These are phyloP conservation scores for Periconia sp. DNA, from an alignment of 2,329 filamentous ascomycete genomes.

Conservation along the genomic window DNA sequence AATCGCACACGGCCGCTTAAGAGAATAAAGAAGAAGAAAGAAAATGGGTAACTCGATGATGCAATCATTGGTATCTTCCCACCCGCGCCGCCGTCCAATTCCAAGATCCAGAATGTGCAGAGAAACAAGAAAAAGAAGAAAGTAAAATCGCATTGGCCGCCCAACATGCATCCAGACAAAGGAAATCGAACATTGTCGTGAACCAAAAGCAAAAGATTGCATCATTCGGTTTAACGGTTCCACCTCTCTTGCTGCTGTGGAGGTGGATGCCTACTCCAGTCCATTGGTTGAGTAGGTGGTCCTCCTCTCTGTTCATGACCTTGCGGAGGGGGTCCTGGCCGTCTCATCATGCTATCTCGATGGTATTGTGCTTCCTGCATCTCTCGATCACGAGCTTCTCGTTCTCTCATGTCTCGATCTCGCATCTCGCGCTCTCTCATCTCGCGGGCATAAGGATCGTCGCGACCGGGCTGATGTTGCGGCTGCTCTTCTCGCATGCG, in stretches of 20 bases:
- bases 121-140: background rate
- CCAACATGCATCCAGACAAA: background rate
- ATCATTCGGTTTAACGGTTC: constrained; percentile 10
- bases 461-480: constrained; percentile 22
- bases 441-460: constrained; percentile 15
- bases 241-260: constrained; percentile 14
- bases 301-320: constrained; percentile 16
- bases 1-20: background rate
- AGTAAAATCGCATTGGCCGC: background rate
- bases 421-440: constrained; percentile 8
- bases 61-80: background rate
- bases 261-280: constrained; percentile 21
- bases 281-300: constrained; percentile 13
- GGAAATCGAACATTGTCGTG: background rate
- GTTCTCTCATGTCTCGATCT: constrained; percentile 2
- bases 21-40: background rate
- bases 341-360: constrained; percentile 1
- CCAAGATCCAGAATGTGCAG: background rate
- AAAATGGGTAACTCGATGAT: background rate
- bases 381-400: constrained; percentile 1
- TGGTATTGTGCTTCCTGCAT: constrained; percentile 11
- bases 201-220: background rate
- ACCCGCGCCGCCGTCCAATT: background rate
- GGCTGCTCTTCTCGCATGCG: constrained; percentile 34
- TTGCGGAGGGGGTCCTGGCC: constrained; percentile 9